Evolutionary conservation across 768 basidiomycete genomes (phyloP).

Genomic region (Phylloporus rhodoxanthus): DNA sequence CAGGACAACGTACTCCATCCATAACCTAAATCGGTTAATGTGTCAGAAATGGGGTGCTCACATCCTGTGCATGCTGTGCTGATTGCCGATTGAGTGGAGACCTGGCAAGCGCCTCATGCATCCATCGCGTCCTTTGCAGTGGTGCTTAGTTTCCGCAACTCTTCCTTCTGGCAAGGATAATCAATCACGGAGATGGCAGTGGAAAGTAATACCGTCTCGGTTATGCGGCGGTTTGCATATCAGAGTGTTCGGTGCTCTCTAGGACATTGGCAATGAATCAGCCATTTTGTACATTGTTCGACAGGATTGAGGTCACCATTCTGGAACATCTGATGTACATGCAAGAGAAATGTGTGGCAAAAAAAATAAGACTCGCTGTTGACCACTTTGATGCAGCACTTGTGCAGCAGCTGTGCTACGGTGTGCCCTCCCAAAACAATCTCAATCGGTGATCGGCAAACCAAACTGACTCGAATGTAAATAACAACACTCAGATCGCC

Average conservation of each 20-base stretch:
- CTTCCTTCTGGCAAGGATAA: constrained; percentile 36
- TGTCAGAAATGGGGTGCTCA: constrained; percentile 30
- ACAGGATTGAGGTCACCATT: constrained; percentile 17
- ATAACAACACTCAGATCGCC: background rate
- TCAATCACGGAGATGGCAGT: constrained; percentile 52
- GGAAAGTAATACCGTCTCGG: constrained; percentile 51
- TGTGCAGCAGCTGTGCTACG: no score
- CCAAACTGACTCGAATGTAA: constrained; percentile 7
- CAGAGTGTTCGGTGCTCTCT: background rate
- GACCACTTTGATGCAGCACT: background rate
- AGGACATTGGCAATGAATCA: constrained; percentile 16
- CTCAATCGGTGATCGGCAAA: constrained; percentile 32
- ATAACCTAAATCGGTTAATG: constrained; percentile 37
- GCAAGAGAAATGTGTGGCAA: constrained; percentile 17
- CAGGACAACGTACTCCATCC: constrained; percentile 31
- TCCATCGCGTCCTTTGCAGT: constrained; percentile 20
- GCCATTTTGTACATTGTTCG: constrained; percentile 21
- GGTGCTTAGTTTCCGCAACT: constrained; percentile 27
- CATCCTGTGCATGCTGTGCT: constrained; percentile 20
- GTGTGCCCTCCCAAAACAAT: constrained; percentile 36
- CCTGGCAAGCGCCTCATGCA: constrained; percentile 43
- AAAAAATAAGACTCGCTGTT: background rate
- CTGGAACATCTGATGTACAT: constrained; percentile 16
- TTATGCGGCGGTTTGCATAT: constrained; percentile 37
- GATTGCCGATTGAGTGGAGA: constrained; percentile 21